Evolutionary conservation across 2,329 filamentous ascomycete species (phyloP).

Genomic region (Ceratocystiopsis sp.): DNA sequence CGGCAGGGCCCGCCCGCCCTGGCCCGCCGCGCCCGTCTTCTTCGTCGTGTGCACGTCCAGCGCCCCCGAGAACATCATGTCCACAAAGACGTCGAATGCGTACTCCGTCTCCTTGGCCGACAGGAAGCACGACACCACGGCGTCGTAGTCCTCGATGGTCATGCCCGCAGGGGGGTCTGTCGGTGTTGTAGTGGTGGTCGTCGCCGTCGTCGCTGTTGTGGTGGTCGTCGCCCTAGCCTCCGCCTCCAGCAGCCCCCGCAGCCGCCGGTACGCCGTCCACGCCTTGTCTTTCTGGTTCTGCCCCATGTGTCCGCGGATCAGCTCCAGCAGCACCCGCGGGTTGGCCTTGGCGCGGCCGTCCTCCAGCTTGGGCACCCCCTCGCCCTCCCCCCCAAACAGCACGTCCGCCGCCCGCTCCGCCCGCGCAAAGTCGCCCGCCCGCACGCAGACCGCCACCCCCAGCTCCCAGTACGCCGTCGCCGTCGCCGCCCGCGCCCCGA

Average conservation of each 20-base stretch:
- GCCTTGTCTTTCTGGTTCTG: slow-evolving; percentile 29
- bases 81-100: slow-evolving; percentile 63
- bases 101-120: slow-evolving; percentile 45
- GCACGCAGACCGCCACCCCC: slow-evolving; percentile 47
- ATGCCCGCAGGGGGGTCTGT: too few species aligned
- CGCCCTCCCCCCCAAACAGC: slow-evolving; percentile 5
- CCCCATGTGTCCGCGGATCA: slow-evolving; percentile 15
- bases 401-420: slow-evolving; percentile 38
- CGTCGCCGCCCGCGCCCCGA: slow-evolving; percentile 31
- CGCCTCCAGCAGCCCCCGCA: slow-evolving; percentile 42
- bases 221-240: too few species aligned
- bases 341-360: background rate
- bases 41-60: slow-evolving; percentile 26
- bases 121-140: slow-evolving; percentile 54
- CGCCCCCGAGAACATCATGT: slow-evolving; percentile 62
- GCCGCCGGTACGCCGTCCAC: slow-evolving; percentile 48
- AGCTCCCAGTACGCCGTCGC: slow-evolving; percentile 44
- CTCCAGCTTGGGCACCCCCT: background rate
- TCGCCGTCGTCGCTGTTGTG: too few species aligned
- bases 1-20: slow-evolving; percentile 13
- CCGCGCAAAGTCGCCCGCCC: slow-evolving; percentile 37
- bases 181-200: too few species aligned
- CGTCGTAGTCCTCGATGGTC: slow-evolving; percentile 60
- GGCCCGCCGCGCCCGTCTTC: slow-evolving; percentile 10
- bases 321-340: slow-evolving; percentile 6